Base-by-base conservation (phyloP, 495 filamentous ascomycete genomes). In the Aspergillus bridgeri region DNA sequence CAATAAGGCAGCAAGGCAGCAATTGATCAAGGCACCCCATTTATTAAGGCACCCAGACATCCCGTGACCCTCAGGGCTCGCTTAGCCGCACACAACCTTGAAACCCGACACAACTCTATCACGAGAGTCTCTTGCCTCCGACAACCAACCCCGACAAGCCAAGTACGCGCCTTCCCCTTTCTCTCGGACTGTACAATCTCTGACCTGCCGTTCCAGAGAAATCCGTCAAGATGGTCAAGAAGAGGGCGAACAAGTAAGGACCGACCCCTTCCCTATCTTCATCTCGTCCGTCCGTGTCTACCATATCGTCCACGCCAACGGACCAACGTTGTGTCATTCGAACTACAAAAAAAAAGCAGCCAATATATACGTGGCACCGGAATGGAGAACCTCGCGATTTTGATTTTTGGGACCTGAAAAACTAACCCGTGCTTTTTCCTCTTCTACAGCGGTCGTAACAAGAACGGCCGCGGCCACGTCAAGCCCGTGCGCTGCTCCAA, bases 401-500 rank as follows among this genome's bases (percentile, higher is more conserved):
- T 38, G 13, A 4, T 43, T 42, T 21, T 22, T 20, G 29, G 29
- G 24, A 52, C 17, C 19, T 42, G 42, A 8, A 53, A 47, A 61
- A 62, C 58, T 64, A 57, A 67, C 57, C 47, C 15, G 33, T 38
- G 33, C n/a, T 38, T 3, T 21, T 20, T 20, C 45, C 9, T 20
- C 17, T 61, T 62, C 51, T 69, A 67, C 70, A 92, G 88, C 83
- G 93, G 94, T 77, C 90, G 93, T 76, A 96, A 98, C 89, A 98
- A 98, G 92, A 97, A 96, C 78, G 94, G 94, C 75, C 90, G 94
- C 75, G 94, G 94, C 79, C 94, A 98, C 83, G 92, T 96, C 76
- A 97, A 96, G 86, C 94, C 94, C 64, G 96, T 99, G 79, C 89
- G 94, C 71, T 99, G 94, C 90, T 96, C 90, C 82, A 99, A 99